Evolutionary conservation across 345 rosid genomes (phyloP).

Genomic region (Hibiscus trionum): DNA sequence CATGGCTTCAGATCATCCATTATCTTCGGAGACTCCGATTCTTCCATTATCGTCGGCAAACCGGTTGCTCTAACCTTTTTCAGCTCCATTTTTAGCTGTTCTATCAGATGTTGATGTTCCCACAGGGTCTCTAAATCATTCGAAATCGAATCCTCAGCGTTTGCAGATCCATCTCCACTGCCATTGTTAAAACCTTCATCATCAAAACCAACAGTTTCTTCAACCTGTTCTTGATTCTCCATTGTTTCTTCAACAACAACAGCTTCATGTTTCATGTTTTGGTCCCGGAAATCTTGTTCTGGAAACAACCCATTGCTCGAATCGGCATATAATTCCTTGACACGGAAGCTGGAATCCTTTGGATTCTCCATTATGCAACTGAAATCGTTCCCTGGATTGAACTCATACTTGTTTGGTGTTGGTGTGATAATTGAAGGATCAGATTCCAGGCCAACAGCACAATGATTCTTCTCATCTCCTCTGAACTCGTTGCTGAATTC

Average conservation of each 20-base stretch:
- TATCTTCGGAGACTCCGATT: conserved; percentile 65
- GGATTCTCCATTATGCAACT: conserved; percentile 34
- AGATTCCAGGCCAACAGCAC: conserved; percentile 9
- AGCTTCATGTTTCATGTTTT: conserved; percentile 4
- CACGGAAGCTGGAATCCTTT: conserved; percentile 31
- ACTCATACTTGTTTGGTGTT: conserved; percentile 30
- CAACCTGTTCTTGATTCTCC: conserved; percentile 13
- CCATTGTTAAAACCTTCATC: neutral
- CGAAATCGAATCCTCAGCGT: neutral
- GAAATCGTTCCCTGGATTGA: conserved; percentile 23
- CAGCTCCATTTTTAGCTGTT: conserved; percentile 84
- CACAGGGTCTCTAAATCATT: conserved; percentile 54
- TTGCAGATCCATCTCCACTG: neutral
- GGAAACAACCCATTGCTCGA: conserved; percentile 10
- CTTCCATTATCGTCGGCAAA: conserved; percentile 75
- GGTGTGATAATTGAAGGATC: conserved; percentile 21
- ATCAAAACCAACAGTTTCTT: conserved; percentile 20
- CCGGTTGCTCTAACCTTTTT: conserved; percentile 77
- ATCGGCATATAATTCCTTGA: conserved; percentile 28
- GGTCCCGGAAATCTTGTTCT: neutral
- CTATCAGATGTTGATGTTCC: conserved; percentile 95
- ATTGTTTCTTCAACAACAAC: neutral
- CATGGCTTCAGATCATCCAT: conserved; percentile 85
- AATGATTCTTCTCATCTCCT: conserved; percentile 7
- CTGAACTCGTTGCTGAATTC: conserved; percentile 27